Base-by-base conservation (phyloP, 139 green algal species). In the Gonium pectorale region DNA sequence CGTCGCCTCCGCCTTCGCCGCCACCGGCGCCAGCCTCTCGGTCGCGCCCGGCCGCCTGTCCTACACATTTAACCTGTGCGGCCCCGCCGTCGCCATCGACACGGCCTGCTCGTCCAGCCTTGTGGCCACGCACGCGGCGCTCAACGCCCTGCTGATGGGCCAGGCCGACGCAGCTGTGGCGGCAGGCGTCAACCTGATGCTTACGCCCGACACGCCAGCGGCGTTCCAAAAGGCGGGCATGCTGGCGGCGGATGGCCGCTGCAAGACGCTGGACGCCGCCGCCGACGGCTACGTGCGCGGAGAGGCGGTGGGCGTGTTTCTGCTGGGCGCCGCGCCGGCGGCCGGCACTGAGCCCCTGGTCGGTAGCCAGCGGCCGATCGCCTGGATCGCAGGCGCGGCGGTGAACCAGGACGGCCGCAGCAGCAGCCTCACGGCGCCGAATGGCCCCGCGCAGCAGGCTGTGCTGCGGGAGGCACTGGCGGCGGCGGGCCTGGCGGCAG, bases 341-440 rank as follows among this genome's bases (percentile, higher is more conserved):
- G 41, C 37, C 6, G 26, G 68, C 5, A 27, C n/a, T n/a, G 24
- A 49, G 29, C 24, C 24, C 0, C 37, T 38, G 67, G 38, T 26
- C 2, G 19, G 24, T 19, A 33, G 33, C 51, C 68, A 38, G 38
- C 21, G 17, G 43, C 67, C 78, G 24, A 78, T 83, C 29, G 86
- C 83, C 1, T 21, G 89, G 41, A 62, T 94, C 1, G 22, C 26
- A 0, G 90, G 88, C 13, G 81, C 54, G 31, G 88, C 86, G 6
- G 92, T 97, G 24, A 97, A 97, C 86, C 95, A 98, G 88, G 96
- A 97, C 80, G 96, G 96, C 37, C 89, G 94, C 35, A 96, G 90
- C 69, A 95, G 90, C 89, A 93, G 91, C 24, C 90, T 98, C 35
- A 98, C 95, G 0, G 96, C 96, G 2, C 96, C 96, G 37, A 98